phyloP scores from a whole-genome alignment of 805 yeast species.

The Phaffomyces thermotolerans region DNA sequence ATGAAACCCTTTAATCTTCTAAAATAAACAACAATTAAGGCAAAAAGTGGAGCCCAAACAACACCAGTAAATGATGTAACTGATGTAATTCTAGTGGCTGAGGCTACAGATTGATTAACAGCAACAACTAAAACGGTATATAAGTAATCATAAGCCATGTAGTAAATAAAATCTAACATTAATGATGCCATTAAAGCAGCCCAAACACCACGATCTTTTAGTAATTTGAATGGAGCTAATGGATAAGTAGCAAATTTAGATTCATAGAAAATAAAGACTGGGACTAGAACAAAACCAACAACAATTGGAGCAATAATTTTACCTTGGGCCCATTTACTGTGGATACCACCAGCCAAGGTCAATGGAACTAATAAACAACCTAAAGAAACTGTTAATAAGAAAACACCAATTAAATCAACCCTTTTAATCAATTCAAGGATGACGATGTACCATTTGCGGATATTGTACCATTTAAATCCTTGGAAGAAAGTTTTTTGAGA shows the following conservation, averaged over 20 bases:
- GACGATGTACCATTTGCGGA: slow-evolving; percentile 12
- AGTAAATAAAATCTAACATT: slow-evolving; percentile 53
- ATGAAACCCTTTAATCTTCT: slow-evolving; percentile 52
- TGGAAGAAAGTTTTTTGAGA: slow-evolving; percentile 33
- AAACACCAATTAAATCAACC: slow-evolving; percentile 56
- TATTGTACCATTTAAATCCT: slow-evolving; percentile 26
- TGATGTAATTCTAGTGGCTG: slow-evolving; percentile 59
- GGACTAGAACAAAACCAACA: slow-evolving; percentile 54
- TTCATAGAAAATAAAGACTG: slow-evolving; percentile 59
- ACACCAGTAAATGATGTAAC: slow-evolving; percentile 57
- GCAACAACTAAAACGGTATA: slow-evolving; percentile 62
- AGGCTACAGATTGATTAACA: slow-evolving; percentile 45
- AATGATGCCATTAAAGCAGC: slow-evolving; percentile 55
- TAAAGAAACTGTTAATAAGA: slow-evolving; percentile 46
- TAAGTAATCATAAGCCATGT: slow-evolving; percentile 64
- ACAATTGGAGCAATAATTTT: slow-evolving; percentile 63
- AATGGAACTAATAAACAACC: slow-evolving; percentile 67
- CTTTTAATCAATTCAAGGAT: slow-evolving; percentile 48
- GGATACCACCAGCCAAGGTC: slow-evolving; percentile 65
- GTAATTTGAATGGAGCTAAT: slow-evolving; percentile 48
- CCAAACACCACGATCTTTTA: slow-evolving; percentile 69
- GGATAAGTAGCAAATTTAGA: slow-evolving; percentile 48
- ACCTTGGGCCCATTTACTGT: slow-evolving; percentile 49
- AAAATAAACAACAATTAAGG: slow-evolving; percentile 40
- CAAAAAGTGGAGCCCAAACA: slow-evolving; percentile 49